A percentile compares a stretch with the other conserved stretches of the same genome.
These are phyloP conservation scores for Tolypocladium tundrense DNA, from an alignment of 2,329 filamentous ascomycete genomes.

Conservation along the genomic window DNA sequence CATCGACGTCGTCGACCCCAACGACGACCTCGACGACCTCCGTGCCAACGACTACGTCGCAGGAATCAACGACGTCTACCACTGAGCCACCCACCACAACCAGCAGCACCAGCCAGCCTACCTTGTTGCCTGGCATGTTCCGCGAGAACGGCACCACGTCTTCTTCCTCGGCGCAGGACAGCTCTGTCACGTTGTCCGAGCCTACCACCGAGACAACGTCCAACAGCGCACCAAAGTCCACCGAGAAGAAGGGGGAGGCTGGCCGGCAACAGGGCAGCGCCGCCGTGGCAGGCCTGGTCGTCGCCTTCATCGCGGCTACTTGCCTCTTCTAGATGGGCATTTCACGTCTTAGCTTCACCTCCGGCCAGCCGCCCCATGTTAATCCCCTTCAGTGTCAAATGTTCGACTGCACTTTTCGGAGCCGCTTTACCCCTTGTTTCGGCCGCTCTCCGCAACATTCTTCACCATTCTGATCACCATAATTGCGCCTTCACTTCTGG, in stretches of 20 bases:
- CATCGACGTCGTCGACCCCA: not conserved
- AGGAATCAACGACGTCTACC: not conserved
- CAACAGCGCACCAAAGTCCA: conserved; percentile 20
- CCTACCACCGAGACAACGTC: conserved; percentile 14
- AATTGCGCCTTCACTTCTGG: conserved; percentile 6
- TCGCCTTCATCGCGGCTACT: conserved; percentile 44
- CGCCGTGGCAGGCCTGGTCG: conserved; percentile 42
- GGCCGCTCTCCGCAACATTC: not conserved
- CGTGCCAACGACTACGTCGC: not conserved
- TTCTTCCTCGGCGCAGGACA: conserved; percentile 3
- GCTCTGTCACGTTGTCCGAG: conserved; percentile 1
- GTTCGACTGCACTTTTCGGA: not conserved
- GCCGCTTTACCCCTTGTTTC: not conserved
- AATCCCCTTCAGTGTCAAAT: not conserved
- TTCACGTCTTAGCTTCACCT: not conserved
- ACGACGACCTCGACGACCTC: not conserved
- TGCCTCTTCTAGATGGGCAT: conserved; percentile 29
- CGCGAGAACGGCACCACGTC: conserved; percentile 36
- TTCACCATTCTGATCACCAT: not conserved
- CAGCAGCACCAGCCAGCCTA: conserved; percentile 9
- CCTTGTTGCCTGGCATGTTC: conserved; percentile 39
- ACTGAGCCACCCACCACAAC: conserved; percentile 6
- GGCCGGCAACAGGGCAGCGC: conserved; percentile 37
- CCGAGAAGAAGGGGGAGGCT: conserved; percentile 32
- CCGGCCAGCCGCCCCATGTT: not conserved